Base-by-base conservation (phyloP, 345 rosid genomes). In the Brassica rapa region DNA sequence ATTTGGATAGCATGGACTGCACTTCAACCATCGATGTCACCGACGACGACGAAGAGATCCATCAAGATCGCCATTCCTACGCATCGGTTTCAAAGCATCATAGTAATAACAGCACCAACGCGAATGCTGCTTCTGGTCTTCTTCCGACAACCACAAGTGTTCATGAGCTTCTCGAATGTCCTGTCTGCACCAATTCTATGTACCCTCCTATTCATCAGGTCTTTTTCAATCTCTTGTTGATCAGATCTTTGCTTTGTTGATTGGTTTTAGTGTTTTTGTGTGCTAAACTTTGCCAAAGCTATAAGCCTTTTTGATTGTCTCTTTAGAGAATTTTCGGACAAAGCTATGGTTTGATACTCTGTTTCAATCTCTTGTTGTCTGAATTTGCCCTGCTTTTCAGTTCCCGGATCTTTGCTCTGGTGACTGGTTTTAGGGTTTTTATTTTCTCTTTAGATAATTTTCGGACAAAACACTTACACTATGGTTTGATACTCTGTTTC, bases 201-300 rank as follows among this genome's bases (percentile, higher is more conserved):
- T 93, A 91, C 83, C 98, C 98, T 78, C 98, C 98, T 0, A 94
- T 94, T 74, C 95, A 94, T 77, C 98, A 92, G 98, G 98, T 91
- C 61, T 55, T 66, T 32, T n/a, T 75, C 41, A 6, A 21, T 4
- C 59, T 15, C 30, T 7, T 65, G 19, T 6, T 0, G 57, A n/a
- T n/a, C 10, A 3, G 74, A 60, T 80, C 79, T 80, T 29, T 74
- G 8, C 11, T 73, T 35, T 61, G 19, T 60, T 33, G 16, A 49
- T 62, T 68, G 14, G 3, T 49, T 73, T 67, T 39, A 77, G 67
- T 60, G 72, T 15, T 73, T 62, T 66, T 60, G 16, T 57, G 69
- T 59, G 51, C 53, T 12, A 5, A 62, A 12, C 57, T 5, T 43
- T 68, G 6, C 30, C 30, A 70, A 19, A 70, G 11, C 30, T 30